Conservation (phyloP, 352 stramenopile species). For the Pythium guiyangense region DNA sequence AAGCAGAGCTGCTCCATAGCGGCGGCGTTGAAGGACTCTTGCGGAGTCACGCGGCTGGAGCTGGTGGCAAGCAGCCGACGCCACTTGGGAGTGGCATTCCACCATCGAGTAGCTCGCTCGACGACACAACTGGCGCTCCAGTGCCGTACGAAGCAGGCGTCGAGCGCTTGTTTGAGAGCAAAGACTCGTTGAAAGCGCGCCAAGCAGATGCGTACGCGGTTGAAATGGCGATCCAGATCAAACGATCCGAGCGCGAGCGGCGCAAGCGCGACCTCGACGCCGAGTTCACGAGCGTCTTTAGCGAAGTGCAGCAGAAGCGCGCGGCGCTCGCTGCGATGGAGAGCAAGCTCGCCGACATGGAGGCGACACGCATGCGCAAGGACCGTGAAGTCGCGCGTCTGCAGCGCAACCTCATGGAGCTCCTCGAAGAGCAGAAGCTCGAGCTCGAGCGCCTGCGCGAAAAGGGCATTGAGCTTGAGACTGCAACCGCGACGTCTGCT, state of each 20-base stretch:
- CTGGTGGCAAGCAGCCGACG: slow-evolving; percentile 15
- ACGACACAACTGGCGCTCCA: neutral
- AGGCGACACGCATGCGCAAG: slow-evolving; percentile 89
- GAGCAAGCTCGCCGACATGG: slow-evolving; percentile 89
- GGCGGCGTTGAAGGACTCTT: slow-evolving; percentile 52
- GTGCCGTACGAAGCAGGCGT: slow-evolving; percentile 42
- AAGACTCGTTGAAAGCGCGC: slow-evolving; percentile 34
- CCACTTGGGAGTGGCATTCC: slow-evolving; percentile 53
- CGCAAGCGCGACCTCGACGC: slow-evolving; percentile 90
- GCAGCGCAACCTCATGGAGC: slow-evolving; percentile 91
- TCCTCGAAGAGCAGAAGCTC: slow-evolving; percentile 92
- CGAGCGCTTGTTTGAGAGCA: slow-evolving; percentile 46
- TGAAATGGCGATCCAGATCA: slow-evolving; percentile 93
- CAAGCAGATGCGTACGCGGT: slow-evolving; percentile 87
- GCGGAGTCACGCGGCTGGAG: slow-evolving; percentile 14
- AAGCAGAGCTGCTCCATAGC: slow-evolving; percentile 80
- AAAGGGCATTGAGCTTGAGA: slow-evolving; percentile 90
- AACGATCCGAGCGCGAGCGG: slow-evolving; percentile 87
- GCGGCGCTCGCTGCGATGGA: slow-evolving; percentile 75
- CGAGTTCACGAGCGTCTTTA: slow-evolving; percentile 89
- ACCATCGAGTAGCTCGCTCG: too few species aligned
- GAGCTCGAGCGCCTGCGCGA: slow-evolving; percentile 90
- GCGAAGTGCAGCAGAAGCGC: slow-evolving; percentile 89
- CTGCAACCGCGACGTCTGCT: slow-evolving; percentile 88
- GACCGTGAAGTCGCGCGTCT: slow-evolving; percentile 91